Conservation (phyloP, 2,329 filamentous ascomycete species). For the Septoria petroselini region DNA sequence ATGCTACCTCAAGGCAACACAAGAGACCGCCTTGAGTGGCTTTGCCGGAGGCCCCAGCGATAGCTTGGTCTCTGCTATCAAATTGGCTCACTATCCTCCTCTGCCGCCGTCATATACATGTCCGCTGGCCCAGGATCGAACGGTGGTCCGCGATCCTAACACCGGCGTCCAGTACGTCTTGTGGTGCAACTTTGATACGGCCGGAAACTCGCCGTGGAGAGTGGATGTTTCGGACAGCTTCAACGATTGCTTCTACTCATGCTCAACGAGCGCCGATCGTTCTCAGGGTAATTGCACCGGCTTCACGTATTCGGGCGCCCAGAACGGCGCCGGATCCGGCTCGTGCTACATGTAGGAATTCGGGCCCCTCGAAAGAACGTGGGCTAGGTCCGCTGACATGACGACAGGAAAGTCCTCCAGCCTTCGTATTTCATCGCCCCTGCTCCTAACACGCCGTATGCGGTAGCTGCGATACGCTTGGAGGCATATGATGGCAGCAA, state of each 20-base stretch:
- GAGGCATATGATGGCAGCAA: neutral
- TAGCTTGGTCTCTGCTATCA: slow-evolving; percentile 4
- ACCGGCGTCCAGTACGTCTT: slow-evolving; percentile 7
- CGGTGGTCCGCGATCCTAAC: slow-evolving; percentile 7
- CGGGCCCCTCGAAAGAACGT: neutral
- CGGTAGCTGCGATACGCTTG: neutral
- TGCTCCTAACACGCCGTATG: neutral
- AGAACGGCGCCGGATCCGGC: neutral
- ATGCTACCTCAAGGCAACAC: slow-evolving; percentile 1
- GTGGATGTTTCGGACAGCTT: neutral
- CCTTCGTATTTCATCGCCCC: neutral
- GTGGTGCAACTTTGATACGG: slow-evolving; percentile 1
- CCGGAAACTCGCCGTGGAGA: neutral
- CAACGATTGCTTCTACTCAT: slow-evolving; percentile 12
- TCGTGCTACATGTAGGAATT: slow-evolving; percentile 4
- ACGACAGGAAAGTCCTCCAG: neutral
- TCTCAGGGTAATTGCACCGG: slow-evolving; percentile 2
- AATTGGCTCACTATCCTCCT: slow-evolving; percentile 2
- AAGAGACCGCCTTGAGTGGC: neutral
- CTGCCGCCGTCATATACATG: slow-evolving; percentile 9
- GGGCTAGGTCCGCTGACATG: neutral
- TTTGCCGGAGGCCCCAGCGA: neutral
- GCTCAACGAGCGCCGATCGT: neutral
- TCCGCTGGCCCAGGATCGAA: slow-evolving; percentile 2
- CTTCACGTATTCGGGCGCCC: slow-evolving; percentile 6